Evolutionary conservation across 495 filamentous ascomycete species (phyloP).

Genomic region (Ascobolus immersus): DNA sequence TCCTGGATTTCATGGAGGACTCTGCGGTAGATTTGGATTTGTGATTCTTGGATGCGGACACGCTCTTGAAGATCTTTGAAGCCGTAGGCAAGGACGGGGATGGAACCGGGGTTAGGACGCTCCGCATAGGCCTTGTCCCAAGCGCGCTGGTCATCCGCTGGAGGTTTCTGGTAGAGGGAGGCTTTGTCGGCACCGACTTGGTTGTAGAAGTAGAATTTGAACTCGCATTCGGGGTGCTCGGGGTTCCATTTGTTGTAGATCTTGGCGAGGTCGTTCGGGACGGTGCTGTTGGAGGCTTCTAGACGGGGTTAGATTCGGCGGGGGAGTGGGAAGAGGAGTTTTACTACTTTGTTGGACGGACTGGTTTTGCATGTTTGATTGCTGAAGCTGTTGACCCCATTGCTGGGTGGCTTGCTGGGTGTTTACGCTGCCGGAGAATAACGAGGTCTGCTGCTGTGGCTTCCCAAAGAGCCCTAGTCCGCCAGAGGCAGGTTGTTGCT

Average conservation of each 20-base stretch:
- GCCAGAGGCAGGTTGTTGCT: too few relatives aligned
- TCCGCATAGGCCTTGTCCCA: constrained; percentile 84
- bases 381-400: too few relatives aligned
- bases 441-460: constrained; percentile 6
- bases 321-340: too few relatives aligned
- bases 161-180: constrained; percentile 54
- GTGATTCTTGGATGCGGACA: constrained; percentile 48
- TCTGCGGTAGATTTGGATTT: constrained; percentile 42
- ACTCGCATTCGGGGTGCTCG: constrained; percentile 38
- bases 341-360: too few relatives aligned
- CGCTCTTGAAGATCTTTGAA: constrained; percentile 50
- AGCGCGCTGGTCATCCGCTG: constrained; percentile 51
- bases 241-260: constrained; percentile 70
- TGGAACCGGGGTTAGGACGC: constrained; percentile 42
- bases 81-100: constrained; percentile 29
- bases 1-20: constrained; percentile 84
- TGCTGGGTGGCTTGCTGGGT: too few relatives aligned
- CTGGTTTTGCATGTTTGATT: too few relatives aligned
- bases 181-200: constrained; percentile 50
- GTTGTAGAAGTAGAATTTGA: constrained; percentile 89
- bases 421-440: too few relatives aligned
- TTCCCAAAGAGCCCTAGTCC: constrained; percentile 7
- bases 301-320: too few relatives aligned
- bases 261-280: not conserved
- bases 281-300: not conserved